These are phyloP conservation scores for Anisogramma anomala DNA, from an alignment of 2,329 filamentous ascomycete genomes.

Conservation along the genomic window DNA sequence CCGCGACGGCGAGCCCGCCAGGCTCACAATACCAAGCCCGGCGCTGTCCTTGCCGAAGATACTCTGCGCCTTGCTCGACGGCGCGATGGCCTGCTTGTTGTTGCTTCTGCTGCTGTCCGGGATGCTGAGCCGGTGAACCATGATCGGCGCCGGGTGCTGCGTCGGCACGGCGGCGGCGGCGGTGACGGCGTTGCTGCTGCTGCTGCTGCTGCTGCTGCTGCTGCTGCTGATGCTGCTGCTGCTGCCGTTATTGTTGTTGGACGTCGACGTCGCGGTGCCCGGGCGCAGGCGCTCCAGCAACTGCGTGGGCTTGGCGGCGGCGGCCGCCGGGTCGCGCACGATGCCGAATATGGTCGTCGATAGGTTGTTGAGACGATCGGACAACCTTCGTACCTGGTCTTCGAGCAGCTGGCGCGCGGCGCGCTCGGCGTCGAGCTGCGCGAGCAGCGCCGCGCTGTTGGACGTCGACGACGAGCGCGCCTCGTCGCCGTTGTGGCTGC, in stretches of 20 bases:
- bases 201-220: too few species aligned
- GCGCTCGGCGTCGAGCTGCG: conserved; percentile 46
- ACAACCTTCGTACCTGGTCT: conserved; percentile 41
- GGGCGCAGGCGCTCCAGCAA: conserved; percentile 19
- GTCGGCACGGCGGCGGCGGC: too few species aligned
- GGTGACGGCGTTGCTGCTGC: too few species aligned
- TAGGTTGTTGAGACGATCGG: conserved; percentile 36
- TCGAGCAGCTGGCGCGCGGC: conserved; percentile 44
- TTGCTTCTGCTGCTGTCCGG: too few species aligned
- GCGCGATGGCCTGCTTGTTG: conserved; percentile 8
- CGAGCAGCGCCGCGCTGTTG: conserved; percentile 38
- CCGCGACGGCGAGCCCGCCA: conserved; percentile 17
- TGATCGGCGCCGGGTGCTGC: conserved; percentile 10
- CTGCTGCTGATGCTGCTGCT: too few species aligned
- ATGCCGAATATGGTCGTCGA: conserved; percentile 30
- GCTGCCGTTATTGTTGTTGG: too few species aligned
- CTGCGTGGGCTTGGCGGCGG: conserved; percentile 24
- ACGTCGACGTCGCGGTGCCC: conserved; percentile 15
- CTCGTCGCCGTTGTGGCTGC: conserved; percentile 18
- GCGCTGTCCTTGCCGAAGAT: conserved; percentile 29
- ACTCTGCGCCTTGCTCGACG: conserved; percentile 16
- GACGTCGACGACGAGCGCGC: conserved; percentile 29
- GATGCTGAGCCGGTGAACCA: too few species aligned
- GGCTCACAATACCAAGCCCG: conserved; percentile 3
- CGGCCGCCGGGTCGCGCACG: conserved; percentile 25